Base-by-base conservation (phyloP, 2,329 filamentous ascomycete genomes). In the Scleromitrula shiraiana region DNA sequence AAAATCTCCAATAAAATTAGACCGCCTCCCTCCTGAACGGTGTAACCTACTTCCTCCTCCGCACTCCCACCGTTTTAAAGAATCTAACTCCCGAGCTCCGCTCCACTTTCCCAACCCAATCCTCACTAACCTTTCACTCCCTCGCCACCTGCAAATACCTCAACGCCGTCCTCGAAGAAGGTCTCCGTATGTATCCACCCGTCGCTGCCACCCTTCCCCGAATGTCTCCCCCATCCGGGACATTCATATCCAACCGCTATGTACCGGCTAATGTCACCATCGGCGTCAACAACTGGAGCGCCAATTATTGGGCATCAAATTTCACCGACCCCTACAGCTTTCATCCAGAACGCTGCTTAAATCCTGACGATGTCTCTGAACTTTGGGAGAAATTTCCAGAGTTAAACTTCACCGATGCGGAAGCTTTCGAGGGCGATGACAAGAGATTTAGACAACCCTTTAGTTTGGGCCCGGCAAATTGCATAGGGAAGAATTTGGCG, bases 1-100 rank as follows among this genome's bases (percentile, higher is more conserved):
- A 17, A 8, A 29, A 37, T 12, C 35, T 37, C 19, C 35, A 17
- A 49, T 56, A 61, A 5, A 30, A 48, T 2, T 62, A 67, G 50
- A 67, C 65, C 2, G 65, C 62, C 5, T 58, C 64, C 2, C 44
- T 60, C 6, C 41, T 64, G 7, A 53, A 54, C 10, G 60, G 59
- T 7, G 36, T 51, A 23, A 59, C 22, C 50, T 55, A 51, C 12
- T 79, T 82, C 56, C 67, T 87, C 3, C 72, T 86, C 4, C 72
- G 75, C 52, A 73, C 70, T 15, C 67, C 46, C 1, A 43, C 35
- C 7, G n/a, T 30, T 1, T 26, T 44, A 6, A 23, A 46, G 3
- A 68, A 63, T 17, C 59, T 77, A 3, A 58, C 59, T 2, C 50
- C 61, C 0, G 74, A 77, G 52, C 58, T 75, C 3, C 64, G 70